Base-by-base conservation (phyloP, 306 rosid species). In the Medicago ruthenica region DNA sequence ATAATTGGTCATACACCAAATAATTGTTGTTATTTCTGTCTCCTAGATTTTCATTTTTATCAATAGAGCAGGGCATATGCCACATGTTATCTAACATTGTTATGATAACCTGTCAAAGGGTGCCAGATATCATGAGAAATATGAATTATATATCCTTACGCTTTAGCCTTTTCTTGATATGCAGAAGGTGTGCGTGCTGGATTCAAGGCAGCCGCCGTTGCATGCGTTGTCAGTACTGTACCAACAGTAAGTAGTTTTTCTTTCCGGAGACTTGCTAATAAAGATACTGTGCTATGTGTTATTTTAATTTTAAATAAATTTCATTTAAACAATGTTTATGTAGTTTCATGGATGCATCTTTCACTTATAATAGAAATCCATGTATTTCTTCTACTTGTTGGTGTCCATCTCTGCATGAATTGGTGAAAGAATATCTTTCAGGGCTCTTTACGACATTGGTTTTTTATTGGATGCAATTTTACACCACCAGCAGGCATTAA, bases 131-230 rank as follows among this genome's bases (percentile, higher is more conserved):
- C 31, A 27, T 3, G 31, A 27, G 31, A 27, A 48, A 31, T 48
- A 17, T 80, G 70, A 60, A 22, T 47, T 67, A 8, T 67, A 13
- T 71, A 53, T 44, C 27, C 55, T 68, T 77, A 48, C 54, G 2
- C 54, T 5, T 51, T 51, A 16, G 66, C 58, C 9, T 76, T 70
- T 86, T 54, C 67, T 47, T 85, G 31, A 81, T 73, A 51, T 84
- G 87, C 93, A 95, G 98, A 92, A 71, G 95, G 98, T 1, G 84
- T 88, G 72, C 93, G 87, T 68, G 87, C 89, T 12, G 98, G 98
- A 70, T 81, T 91, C 82, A 95, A 85, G 86, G 85, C 95, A 1
- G 96, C 93, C 81, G 63, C 77, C 17, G 70, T 89, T 62, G 89
- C 85, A 40, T 81, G 84, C 36, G 84, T 83, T 4, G 87, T 62